These are phyloP conservation scores for Extremus antarcticus DNA, from an alignment of 495 filamentous ascomycete genomes.

Conservation along the genomic window DNA sequence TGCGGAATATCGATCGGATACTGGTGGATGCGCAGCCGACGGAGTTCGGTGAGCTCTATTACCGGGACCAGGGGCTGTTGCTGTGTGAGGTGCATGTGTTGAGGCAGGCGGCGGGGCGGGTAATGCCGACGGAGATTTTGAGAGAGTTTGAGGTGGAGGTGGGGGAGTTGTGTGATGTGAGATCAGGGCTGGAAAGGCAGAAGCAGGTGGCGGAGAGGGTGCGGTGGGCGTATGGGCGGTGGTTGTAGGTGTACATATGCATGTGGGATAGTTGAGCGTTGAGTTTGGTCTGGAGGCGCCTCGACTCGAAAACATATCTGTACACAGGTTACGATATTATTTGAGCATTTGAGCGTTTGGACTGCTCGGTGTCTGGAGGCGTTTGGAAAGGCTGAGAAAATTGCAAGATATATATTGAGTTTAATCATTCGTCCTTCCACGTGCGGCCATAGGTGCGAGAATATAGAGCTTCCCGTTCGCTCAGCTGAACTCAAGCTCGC, in stretches of 20 bases:
- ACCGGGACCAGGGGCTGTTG: constrained; percentile 82
- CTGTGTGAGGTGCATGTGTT: constrained; percentile 79
- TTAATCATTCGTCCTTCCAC: no score
- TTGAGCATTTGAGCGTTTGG: no score
- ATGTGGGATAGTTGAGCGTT: neutral
- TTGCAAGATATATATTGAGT: no score
- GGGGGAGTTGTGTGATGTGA: constrained; percentile 67
- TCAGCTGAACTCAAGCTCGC: no score
- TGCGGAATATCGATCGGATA: constrained; percentile 77
- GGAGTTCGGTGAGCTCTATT: constrained; percentile 56
- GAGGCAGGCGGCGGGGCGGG: constrained; percentile 48
- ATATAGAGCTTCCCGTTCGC: no score
- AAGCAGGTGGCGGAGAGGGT: constrained; percentile 68
- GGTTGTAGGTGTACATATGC: constrained; percentile 35
- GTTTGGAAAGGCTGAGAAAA: no score
- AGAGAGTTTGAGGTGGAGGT: constrained; percentile 79
- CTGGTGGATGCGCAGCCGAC: constrained; percentile 53
- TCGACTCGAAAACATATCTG: no score
- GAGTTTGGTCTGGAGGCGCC: no score
- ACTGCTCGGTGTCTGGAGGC: no score
- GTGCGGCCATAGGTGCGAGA: no score
- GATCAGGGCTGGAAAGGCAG: constrained; percentile 59
- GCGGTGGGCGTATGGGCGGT: constrained; percentile 77
- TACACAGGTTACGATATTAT: no score
- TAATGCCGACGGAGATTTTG: constrained; percentile 59